phyloP scores from a whole-genome alignment of 2,329 filamentous ascomycete genomes.

The Fusarium chlamydosporum region DNA sequence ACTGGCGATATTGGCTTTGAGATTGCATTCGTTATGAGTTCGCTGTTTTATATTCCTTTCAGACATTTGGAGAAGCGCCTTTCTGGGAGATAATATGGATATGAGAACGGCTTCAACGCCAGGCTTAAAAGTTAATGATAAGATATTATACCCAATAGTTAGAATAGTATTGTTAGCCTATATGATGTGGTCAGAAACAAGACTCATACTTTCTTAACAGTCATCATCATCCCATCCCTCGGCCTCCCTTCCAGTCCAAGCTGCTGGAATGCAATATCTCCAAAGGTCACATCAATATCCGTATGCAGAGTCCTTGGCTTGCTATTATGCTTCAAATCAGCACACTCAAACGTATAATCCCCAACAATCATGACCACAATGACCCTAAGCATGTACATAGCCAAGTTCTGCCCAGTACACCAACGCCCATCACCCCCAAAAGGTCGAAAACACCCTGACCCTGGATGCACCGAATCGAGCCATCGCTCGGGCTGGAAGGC shows the following conservation, averaged over 20 bases:
- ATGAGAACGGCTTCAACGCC: conserved; percentile 14
- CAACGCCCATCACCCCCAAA: conserved; percentile 57
- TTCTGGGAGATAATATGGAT: conserved; percentile 43
- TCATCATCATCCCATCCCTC: conserved; percentile 47
- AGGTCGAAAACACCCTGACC: conserved; percentile 39
- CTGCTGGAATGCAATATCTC: conserved; percentile 46
- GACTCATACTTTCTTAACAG: conserved; percentile 12
- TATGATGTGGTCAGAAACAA: not conserved
- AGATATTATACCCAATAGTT: not conserved
- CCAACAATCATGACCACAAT: conserved; percentile 44
- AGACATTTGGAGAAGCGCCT: conserved; percentile 61
- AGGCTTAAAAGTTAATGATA: not conserved
- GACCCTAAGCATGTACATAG: conserved; percentile 54
- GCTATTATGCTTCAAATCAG: conserved; percentile 21
- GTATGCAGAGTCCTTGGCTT: conserved; percentile 43
- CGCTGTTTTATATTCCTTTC: conserved; percentile 63
- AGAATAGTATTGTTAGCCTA: not conserved
- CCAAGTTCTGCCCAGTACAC: conserved; percentile 57
- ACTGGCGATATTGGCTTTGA: conserved; percentile 78
- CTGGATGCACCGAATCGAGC: not conserved
- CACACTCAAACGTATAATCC: conserved; percentile 49
- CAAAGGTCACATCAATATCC: conserved; percentile 46
- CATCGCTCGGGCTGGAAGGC: conserved; percentile 30
- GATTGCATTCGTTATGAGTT: conserved; percentile 69
- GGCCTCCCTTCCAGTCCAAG: conserved; percentile 42